Evolutionary conservation across 495 filamentous ascomycete genomes (phyloP).

Genomic region (Sporormia fimetaria): DNA sequence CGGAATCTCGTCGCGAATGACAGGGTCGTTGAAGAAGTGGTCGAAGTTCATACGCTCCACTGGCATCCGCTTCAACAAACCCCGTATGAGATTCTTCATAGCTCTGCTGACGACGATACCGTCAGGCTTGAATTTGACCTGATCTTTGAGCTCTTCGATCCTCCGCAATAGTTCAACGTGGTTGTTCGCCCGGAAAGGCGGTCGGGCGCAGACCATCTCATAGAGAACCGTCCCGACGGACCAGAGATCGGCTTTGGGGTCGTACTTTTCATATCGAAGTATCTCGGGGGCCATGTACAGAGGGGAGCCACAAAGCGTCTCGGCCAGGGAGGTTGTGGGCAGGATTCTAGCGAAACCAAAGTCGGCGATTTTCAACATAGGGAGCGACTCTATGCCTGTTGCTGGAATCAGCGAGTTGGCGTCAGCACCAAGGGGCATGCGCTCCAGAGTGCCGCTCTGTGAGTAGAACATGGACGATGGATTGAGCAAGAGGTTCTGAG

Average conservation of each 20-base stretch:
- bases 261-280: constrained; percentile 91
- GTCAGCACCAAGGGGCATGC: constrained; percentile 51
- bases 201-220: constrained; percentile 86
- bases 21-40: constrained; percentile 62
- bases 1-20: constrained; percentile 71
- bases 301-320: constrained; percentile 95
- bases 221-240: constrained; percentile 90
- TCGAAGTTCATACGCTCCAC: constrained; percentile 73
- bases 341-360: constrained; percentile 93
- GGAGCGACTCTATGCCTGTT: constrained; percentile 73
- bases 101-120: constrained; percentile 59
- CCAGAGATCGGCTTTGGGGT: constrained; percentile 94
- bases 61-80: constrained; percentile 72
- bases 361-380: constrained; percentile 94
- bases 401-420: constrained; percentile 66
- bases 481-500: constrained; percentile 85
- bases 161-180: constrained; percentile 86
- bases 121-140: constrained; percentile 66
- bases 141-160: constrained; percentile 77
- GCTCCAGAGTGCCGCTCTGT: constrained; percentile 35
- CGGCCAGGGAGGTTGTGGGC: constrained; percentile 77
- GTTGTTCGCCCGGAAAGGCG: constrained; percentile 84
- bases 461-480: constrained; percentile 61
- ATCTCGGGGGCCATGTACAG: constrained; percentile 99
- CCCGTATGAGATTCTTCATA: constrained; percentile 71